Evolutionary conservation across 495 filamentous ascomycete species (phyloP).

Genomic region (Xylaria sp.): DNA sequence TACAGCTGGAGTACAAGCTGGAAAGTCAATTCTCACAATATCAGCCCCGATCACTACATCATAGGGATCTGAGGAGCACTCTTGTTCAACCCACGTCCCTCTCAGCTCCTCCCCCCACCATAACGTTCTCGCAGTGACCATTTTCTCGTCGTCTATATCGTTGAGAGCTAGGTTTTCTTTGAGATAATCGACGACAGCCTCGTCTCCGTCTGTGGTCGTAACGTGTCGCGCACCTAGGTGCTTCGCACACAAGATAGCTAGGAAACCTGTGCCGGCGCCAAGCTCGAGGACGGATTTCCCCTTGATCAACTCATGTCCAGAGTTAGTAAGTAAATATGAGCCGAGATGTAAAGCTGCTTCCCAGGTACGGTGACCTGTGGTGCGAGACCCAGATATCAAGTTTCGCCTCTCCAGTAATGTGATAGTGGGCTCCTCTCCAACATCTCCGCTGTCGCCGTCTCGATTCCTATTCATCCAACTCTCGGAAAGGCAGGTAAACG

Average conservation of each 20-base stretch:
- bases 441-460: slow-evolving; percentile 21
- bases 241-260: slow-evolving; percentile 75
- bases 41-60: slow-evolving; percentile 52
- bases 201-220: slow-evolving; percentile 78
- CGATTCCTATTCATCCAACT: not conserved
- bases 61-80: slow-evolving; percentile 33
- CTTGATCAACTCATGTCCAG: slow-evolving; percentile 45
- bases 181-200: slow-evolving; percentile 65
- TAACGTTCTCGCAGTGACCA: slow-evolving; percentile 51
- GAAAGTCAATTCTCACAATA: slow-evolving; percentile 41
- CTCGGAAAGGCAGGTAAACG: slow-evolving; percentile 60
- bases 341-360: slow-evolving; percentile 80
- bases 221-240: slow-evolving; percentile 65
- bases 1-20: not conserved
- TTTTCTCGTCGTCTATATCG: slow-evolving; percentile 45
- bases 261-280: slow-evolving; percentile 80
- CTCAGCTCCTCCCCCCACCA: slow-evolving; percentile 58
- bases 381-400: slow-evolving; percentile 72
- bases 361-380: slow-evolving; percentile 84
- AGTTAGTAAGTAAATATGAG: slow-evolving; percentile 59
- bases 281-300: slow-evolving; percentile 74
- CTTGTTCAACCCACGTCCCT: slow-evolving; percentile 36
- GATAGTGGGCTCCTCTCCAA: slow-evolving; percentile 39
- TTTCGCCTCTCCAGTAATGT: slow-evolving; percentile 71
- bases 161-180: slow-evolving; percentile 67